Evolutionary conservation across 352 stramenopile species (phyloP).

Genomic region (Phytophthora syringae): DNA sequence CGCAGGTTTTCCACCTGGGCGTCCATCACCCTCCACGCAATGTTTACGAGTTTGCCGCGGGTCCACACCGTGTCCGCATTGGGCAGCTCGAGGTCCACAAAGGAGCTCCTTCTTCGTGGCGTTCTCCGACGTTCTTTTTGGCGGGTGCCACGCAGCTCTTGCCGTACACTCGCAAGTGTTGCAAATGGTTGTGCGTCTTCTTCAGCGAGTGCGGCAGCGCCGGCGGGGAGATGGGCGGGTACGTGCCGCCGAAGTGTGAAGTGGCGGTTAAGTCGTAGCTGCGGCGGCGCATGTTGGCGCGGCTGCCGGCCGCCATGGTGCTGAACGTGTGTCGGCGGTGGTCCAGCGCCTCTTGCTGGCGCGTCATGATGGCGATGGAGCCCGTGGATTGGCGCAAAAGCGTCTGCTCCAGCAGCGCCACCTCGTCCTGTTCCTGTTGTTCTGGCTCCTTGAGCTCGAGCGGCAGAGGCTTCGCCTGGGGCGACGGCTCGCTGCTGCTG

Average conservation of each 20-base stretch:
- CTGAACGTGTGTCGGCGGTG: conserved; percentile 53
- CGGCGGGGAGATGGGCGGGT: conserved; percentile 30
- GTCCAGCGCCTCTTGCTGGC: conserved; percentile 47
- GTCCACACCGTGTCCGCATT: conserved; percentile 66
- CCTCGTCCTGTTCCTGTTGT: conserved; percentile 22
- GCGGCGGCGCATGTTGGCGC: conserved; percentile 49
- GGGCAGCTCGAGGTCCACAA: conserved; percentile 55
- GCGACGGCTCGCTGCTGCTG: conserved; percentile 43
- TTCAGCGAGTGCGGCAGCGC: conserved; percentile 33
- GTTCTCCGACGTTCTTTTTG: conserved; percentile 32
- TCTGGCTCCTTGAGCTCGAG: conserved; percentile 10
- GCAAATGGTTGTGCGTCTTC: conserved; percentile 49
- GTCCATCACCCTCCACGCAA: conserved; percentile 82
- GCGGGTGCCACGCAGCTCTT: conserved; percentile 31
- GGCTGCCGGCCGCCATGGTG: conserved; percentile 47
- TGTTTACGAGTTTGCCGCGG: conserved; percentile 67
- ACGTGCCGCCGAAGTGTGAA: conserved; percentile 40
- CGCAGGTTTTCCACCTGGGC: conserved; percentile 44
- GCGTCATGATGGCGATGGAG: conserved; percentile 48
- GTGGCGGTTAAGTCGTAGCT: conserved; percentile 51
- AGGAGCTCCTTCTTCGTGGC: conserved; percentile 41
- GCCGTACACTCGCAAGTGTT: conserved; percentile 65
- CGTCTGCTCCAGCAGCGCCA: conserved; percentile 30
- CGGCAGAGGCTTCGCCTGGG: conserved; percentile 17
- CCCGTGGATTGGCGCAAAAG: conserved; percentile 38